Conservation (phyloP, 805 yeast genomes). For the Tetrapisispora namnaoensis region DNA sequence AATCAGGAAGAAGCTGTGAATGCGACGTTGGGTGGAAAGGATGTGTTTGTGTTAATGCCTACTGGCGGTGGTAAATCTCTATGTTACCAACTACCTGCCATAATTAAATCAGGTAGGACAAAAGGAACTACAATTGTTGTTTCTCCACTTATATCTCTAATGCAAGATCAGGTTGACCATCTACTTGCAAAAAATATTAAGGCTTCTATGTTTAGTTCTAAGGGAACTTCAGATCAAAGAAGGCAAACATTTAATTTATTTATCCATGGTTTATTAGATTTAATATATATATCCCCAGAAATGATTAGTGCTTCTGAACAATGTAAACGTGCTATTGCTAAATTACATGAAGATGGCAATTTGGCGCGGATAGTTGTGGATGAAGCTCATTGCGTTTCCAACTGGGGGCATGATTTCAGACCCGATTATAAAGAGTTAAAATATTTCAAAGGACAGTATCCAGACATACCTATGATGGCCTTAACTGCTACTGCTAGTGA, state of each 20-base stretch:
- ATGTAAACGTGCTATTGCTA: slow-evolving; percentile 53
- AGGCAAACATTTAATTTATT: slow-evolving; percentile 53
- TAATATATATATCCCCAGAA: slow-evolving; percentile 89
- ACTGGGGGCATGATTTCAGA: slow-evolving; percentile 98
- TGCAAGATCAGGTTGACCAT: slow-evolving; percentile 95
- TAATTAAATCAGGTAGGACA: slow-evolving; percentile 64
- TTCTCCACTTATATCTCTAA: slow-evolving; percentile 88
- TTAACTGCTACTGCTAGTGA: slow-evolving; percentile 95
- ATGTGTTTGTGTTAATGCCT: slow-evolving; percentile 93
- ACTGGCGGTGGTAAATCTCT: slow-evolving; percentile 98
- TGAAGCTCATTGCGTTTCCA: slow-evolving; percentile 96
- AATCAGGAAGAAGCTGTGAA: slow-evolving; percentile 84
- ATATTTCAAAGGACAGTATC: slow-evolving; percentile 61
- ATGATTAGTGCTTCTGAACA: slow-evolving; percentile 72
- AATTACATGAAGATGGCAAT: slow-evolving; percentile 42
- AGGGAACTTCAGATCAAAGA: slow-evolving; percentile 53
- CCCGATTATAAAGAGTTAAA: slow-evolving; percentile 86
- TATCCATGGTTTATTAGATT: slow-evolving; percentile 54
- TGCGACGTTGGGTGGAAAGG: slow-evolving; percentile 65
- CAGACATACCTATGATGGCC: slow-evolving; percentile 86
- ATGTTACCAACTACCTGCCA: slow-evolving; percentile 91
- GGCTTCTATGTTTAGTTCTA: slow-evolving; percentile 86
- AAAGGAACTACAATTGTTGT: slow-evolving; percentile 83
- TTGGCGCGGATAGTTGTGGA: slow-evolving; percentile 88
- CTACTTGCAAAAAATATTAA: slow-evolving; percentile 53